These are phyloP conservation scores for Tulasnella calospora DNA, from an alignment of 768 basidiomycete species.

Conservation along the genomic window DNA sequence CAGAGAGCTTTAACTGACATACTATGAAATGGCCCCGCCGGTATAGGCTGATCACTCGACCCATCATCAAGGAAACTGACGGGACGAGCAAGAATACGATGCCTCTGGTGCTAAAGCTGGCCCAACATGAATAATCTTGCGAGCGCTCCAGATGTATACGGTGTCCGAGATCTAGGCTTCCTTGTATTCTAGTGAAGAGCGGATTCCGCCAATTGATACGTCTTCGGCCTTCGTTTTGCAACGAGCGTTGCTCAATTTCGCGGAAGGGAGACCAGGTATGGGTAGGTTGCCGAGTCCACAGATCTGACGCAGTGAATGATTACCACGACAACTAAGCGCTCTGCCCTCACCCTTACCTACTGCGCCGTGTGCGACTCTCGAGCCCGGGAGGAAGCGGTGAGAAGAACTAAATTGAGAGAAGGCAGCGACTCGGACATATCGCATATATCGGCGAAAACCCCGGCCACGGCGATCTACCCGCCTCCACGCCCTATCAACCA, in stretches of 20 bases:
- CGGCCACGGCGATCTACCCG: neutral
- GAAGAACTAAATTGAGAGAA: neutral
- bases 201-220: neutral
- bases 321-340: neutral
- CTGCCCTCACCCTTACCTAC: neutral
- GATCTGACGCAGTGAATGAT: neutral
- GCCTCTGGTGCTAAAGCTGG: conserved; percentile 4
- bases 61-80: conserved; percentile 4
- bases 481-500: neutral
- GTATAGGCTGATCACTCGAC: neutral
- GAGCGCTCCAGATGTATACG: neutral
- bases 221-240: neutral
- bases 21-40: neutral
- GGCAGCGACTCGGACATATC: neutral
- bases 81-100: conserved; percentile 6
- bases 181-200: neutral
- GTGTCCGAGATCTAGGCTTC: neutral
- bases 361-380: neutral
- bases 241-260: neutral
- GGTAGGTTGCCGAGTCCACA: too few relatives aligned
- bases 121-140: neutral
- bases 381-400: neutral
- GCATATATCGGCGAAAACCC: neutral
- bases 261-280: too few relatives aligned
- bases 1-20: neutral